Conservation (phyloP, 805 yeast genomes). For the Candida lessepsii region DNA sequence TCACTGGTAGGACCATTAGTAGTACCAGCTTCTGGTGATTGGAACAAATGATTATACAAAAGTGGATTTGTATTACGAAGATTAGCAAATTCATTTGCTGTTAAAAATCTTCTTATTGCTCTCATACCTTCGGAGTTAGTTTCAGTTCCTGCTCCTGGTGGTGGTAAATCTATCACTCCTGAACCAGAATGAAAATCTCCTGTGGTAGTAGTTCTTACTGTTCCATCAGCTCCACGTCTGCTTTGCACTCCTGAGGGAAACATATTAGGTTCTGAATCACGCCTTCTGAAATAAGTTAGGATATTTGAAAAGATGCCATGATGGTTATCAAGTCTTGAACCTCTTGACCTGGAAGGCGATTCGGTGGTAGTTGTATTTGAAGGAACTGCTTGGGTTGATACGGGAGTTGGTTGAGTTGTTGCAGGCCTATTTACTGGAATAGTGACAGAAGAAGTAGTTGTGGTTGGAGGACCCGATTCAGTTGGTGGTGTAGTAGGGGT, state of each 20-base stretch:
- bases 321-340: background rate
- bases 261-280: slow-evolving; percentile 14
- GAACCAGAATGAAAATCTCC: slow-evolving; percentile 6
- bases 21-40: background rate
- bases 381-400: background rate
- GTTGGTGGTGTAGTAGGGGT: background rate
- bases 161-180: slow-evolving; percentile 5
- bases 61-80: slow-evolving; percentile 2
- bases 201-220: slow-evolving; percentile 19
- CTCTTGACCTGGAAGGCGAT: no score
- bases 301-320: slow-evolving; percentile 19
- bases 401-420: no score
- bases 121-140: background rate
- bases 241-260: slow-evolving; percentile 52
- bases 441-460: background rate
- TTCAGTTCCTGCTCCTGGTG: slow-evolving; percentile 4
- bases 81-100: slow-evolving; percentile 2
- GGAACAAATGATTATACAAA: slow-evolving; percentile 5
- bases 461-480: no score
- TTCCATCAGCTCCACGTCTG: slow-evolving; percentile 46
- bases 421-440: background rate
- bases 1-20: background rate
- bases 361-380: background rate
- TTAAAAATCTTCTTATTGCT: slow-evolving; percentile 2
- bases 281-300: slow-evolving; percentile 21